These are phyloP conservation scores for Petunia axillaris DNA, from an alignment of 257 asterid species.

Conservation along the genomic window DNA sequence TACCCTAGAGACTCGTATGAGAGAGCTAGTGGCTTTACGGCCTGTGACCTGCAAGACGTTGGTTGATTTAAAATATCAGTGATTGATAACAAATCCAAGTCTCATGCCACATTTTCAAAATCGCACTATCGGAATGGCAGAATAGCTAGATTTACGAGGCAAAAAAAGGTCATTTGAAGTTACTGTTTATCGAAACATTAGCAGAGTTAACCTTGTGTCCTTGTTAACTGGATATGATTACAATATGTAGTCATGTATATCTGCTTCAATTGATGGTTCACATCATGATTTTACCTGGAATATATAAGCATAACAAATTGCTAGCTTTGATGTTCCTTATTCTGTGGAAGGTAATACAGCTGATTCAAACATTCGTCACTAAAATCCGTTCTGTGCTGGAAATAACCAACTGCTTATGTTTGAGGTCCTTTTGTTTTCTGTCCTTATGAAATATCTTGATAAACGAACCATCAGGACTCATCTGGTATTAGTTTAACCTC, in stretches of 20 bases:
- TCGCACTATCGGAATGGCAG: not conserved
- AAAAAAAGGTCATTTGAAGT: not conserved
- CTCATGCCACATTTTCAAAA: not conserved
- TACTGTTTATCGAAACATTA: not conserved
- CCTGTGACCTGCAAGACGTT: not conserved
- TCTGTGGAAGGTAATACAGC: not conserved
- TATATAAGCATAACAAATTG: not conserved
- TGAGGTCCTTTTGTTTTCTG: not conserved
- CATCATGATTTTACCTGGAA: not conserved
- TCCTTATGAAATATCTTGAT: not conserved
- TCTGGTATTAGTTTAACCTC: not conserved
- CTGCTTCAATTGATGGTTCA: slow-evolving; percentile 13
- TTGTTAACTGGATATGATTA: not conserved
- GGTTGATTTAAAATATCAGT: not conserved
- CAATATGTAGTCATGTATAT: too few species aligned
- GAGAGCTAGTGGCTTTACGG: slow-evolving; percentile 6
- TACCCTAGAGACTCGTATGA: not conserved
- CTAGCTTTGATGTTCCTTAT: not conserved
- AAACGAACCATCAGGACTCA: not conserved
- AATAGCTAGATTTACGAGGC: not conserved
- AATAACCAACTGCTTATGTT: slow-evolving; percentile 3
- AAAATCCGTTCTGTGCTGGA: not conserved
- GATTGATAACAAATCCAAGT: not conserved
- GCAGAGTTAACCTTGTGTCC: not conserved
- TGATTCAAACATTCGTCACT: not conserved